Base-by-base conservation (phyloP, 306 rosid species). In the Cucurbita moschata region DNA sequence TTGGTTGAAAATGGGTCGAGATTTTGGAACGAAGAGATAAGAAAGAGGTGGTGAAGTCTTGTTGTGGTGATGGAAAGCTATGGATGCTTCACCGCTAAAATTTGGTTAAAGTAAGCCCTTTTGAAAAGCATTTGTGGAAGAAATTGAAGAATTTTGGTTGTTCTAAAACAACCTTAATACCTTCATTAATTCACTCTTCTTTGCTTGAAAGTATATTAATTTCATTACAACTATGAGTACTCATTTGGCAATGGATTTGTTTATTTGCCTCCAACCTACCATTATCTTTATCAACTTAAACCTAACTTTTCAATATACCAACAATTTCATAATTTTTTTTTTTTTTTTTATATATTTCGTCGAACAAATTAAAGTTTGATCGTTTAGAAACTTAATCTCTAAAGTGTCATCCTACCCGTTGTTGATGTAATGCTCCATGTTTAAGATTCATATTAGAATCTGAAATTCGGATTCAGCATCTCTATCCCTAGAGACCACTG, bases 31-130 rank as follows among this genome's bases (percentile, higher is more conserved):
- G 16, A 67, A 67, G 5, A 42, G 72, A 66, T 66, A 43, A 66
- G 52, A 19, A 42, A 0, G 30, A 15, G 14, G 15, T 39, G 71
- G 51, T 43, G 1, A 38, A 39, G 51, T 64, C 15, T 39, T 64
- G 68, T 37, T 38, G 30, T 73, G 49, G 75, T 72, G 77, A 60
- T 71, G 77, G 84, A 92, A 88, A 82, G 84, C 85, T 79, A 46
- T 21, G 58, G 79, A 3, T 90, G 96, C 96, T 92, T 90, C 55
- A 90, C 93, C 96, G 96, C 85, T 73, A 92, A 92, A 87, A 58
- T 35, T 72, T 87, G 82, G 72, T 77, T 65, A 71, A 82, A 78
- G 51, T 79, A 69, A 47, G 75, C 56, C 42, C 65, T 35, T 12
- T 49, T 7, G 16, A 77, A 30, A 30, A 73, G 77, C 72, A 77